A percentile compares a stretch with the other conserved stretches of the same genome.
Evolutionary conservation across 1,139 yeast genomes (phyloP).

Genomic region (Blastobotrys buckinghamii): DNA sequence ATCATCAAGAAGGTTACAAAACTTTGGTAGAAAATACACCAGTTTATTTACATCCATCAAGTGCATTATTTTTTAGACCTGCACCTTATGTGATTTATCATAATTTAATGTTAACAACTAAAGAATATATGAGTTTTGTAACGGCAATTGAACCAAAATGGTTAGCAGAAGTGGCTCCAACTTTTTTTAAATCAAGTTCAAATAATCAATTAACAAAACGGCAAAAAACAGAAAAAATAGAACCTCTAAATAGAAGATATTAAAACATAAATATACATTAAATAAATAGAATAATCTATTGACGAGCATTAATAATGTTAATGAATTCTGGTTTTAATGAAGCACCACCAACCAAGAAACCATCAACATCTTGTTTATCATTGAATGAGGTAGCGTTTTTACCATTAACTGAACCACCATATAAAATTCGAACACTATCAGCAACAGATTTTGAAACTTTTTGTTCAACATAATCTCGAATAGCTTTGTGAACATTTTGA

Average conservation of each 20-base stretch:
- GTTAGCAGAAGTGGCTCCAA: constrained; percentile 83
- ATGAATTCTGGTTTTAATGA: constrained; percentile 96
- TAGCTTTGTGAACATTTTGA: constrained; percentile 77
- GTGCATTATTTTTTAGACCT: constrained; percentile 65
- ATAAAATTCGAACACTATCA: constrained; percentile 76
- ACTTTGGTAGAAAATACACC: constrained; percentile 73
- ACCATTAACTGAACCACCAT: constrained; percentile 99
- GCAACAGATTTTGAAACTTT: constrained; percentile 79
- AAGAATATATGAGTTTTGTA: constrained; percentile 89
- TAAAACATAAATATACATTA: background rate
- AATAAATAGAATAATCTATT: constrained; percentile 36
- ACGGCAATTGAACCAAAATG: constrained; percentile 79
- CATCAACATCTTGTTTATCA: constrained; percentile 92
- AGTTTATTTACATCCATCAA: constrained; percentile 85
- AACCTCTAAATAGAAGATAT: constrained; percentile 46
- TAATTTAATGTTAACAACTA: constrained; percentile 70
- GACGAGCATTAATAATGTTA: constrained; percentile 90
- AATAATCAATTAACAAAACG: constrained; percentile 40
- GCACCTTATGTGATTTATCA: constrained; percentile 83
- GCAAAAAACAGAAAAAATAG: constrained; percentile 47
- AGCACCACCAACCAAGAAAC: constrained; percentile 99
- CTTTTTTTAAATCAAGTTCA: constrained; percentile 61
- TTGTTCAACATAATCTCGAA: constrained; percentile 74
- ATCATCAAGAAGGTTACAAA: constrained; percentile 69
- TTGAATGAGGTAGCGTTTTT: constrained; percentile 86